A percentile compares a stretch with the other conserved stretches of the same genome.
Evolutionary conservation across 2,329 filamentous ascomycete genomes (phyloP).

Genomic region (Penicillium sumatraense): DNA sequence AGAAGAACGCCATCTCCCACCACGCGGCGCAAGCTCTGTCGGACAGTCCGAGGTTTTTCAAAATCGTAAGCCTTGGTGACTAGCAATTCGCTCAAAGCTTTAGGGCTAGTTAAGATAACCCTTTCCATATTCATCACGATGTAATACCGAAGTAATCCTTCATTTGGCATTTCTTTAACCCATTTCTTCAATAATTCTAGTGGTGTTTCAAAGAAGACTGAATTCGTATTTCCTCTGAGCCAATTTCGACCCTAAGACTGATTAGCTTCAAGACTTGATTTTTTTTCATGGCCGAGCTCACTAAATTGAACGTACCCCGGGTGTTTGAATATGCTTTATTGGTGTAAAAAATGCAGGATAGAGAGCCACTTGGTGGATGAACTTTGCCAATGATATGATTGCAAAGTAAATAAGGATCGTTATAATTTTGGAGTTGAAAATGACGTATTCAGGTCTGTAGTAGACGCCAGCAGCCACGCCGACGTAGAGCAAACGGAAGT

Average conservation of each 20-base stretch:
- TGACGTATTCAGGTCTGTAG: slow-evolving; percentile 33
- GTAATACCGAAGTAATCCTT: slow-evolving; percentile 71
- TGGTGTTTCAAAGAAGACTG: slow-evolving; percentile 44
- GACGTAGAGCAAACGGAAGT: slow-evolving; percentile 21
- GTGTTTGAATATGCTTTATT: slow-evolving; percentile 60
- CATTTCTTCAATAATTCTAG: slow-evolving; percentile 50
- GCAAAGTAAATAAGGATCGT: slow-evolving; percentile 30
- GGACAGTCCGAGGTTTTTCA: slow-evolving; percentile 62
- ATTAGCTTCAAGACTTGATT: slow-evolving; percentile 5
- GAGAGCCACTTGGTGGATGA: slow-evolving; percentile 50
- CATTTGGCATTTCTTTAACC: slow-evolving; percentile 65
- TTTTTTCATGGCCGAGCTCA: neutral
- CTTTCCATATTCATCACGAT: slow-evolving; percentile 66
- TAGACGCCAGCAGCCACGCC: slow-evolving; percentile 23
- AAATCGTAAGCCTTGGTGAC: slow-evolving; percentile 73
- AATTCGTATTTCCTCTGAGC: slow-evolving; percentile 51
- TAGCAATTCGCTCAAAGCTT: slow-evolving; percentile 71
- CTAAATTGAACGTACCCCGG: slow-evolving; percentile 46
- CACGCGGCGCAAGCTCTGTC: slow-evolving; percentile 38
- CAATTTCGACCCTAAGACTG: slow-evolving; percentile 42
- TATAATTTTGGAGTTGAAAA: slow-evolving; percentile 31
- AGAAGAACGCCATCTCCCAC: slow-evolving; percentile 61
- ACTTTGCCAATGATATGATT: slow-evolving; percentile 24
- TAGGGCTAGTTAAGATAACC: slow-evolving; percentile 64
- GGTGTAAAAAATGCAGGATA: slow-evolving; percentile 65